Conservation (phyloP, 2,329 filamentous ascomycete genomes). For the Stachybotrys chartarum region DNA sequence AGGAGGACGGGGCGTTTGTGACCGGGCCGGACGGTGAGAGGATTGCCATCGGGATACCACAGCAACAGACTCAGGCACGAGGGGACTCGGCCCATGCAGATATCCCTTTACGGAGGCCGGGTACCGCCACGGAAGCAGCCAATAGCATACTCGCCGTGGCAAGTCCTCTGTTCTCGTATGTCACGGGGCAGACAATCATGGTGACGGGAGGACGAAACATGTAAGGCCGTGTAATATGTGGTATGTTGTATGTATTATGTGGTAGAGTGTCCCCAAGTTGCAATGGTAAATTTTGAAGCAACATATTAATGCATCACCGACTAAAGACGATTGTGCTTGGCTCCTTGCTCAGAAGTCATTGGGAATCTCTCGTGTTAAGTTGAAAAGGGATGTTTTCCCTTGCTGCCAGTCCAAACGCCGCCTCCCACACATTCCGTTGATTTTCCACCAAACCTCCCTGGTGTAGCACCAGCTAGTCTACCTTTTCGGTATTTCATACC, state of each 20-base stretch:
- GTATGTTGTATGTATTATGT: background rate
- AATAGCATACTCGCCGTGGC: conserved; percentile 69
- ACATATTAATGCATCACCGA: too few species aligned
- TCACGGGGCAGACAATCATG: conserved; percentile 79
- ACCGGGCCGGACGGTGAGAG: conserved; percentile 69
- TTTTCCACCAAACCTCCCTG: background rate
- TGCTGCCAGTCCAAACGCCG: conserved; percentile 15
- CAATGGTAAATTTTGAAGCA: too few species aligned
- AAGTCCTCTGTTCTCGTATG: conserved; percentile 77
- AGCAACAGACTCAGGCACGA: conserved; percentile 42
- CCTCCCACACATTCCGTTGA: conserved; percentile 7
- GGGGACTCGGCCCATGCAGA: conserved; percentile 48
- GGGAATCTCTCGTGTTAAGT: background rate
- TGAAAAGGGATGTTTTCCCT: background rate
- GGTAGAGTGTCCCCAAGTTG: background rate
- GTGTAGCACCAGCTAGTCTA: conserved; percentile 6
- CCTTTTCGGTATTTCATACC: conserved; percentile 40
- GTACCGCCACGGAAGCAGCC: conserved; percentile 74
- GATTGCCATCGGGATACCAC: conserved; percentile 67
- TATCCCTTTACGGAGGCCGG: conserved; percentile 72
- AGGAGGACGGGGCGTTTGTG: conserved; percentile 77
- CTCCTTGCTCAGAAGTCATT: background rate
- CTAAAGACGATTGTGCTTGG: background rate
- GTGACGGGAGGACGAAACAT: conserved; percentile 71
- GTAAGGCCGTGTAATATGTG: conserved; percentile 19